A percentile compares a stretch with the other conserved stretches of the same genome.
Conservation (phyloP, 2,329 filamentous ascomycete genomes). For the Paraconiothyrium brasiliense region DNA sequence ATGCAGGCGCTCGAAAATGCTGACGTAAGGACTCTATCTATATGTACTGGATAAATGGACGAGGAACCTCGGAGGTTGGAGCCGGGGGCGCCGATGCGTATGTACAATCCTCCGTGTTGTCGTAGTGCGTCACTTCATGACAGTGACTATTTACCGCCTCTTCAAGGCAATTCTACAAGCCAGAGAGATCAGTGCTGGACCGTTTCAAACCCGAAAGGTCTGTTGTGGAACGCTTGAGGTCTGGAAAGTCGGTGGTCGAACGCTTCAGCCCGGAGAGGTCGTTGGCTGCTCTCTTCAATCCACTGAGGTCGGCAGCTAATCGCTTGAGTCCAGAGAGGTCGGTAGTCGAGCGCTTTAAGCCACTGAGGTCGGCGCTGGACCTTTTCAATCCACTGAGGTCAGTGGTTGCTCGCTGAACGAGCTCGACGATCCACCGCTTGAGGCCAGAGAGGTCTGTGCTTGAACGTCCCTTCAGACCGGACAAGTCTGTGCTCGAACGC, state of each 20-base stretch:
- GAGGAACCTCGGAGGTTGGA: conserved; percentile 1
- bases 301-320: neutral
- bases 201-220: conserved; percentile 1
- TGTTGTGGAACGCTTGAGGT: neutral
- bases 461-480: neutral
- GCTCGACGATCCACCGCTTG: conserved; percentile 5
- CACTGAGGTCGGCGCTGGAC: neutral
- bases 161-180: neutral
- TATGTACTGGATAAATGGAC: neutral
- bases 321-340: conserved; percentile 7
- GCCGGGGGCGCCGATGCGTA: neutral
- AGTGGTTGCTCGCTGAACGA: conserved; percentile 3
- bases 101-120: conserved; percentile 6
- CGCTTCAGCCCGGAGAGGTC: conserved; percentile 7
- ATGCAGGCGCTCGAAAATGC: conserved; percentile 4
- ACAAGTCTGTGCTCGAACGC: conserved; percentile 3
- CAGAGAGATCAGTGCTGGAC: neutral
- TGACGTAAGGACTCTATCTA: conserved; percentile 2
- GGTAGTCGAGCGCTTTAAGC: neutral
- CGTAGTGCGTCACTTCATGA: neutral
- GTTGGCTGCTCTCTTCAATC: neutral
- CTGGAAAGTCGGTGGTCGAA: conserved; percentile 1
- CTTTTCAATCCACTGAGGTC: conserved; percentile 10
- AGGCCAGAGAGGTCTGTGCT: conserved; percentile 7
- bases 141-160: neutral